These are phyloP conservation scores for Hortiboletus rubellus DNA, from an alignment of 1,284 basidiomycete genomes.

Conservation along the genomic window DNA sequence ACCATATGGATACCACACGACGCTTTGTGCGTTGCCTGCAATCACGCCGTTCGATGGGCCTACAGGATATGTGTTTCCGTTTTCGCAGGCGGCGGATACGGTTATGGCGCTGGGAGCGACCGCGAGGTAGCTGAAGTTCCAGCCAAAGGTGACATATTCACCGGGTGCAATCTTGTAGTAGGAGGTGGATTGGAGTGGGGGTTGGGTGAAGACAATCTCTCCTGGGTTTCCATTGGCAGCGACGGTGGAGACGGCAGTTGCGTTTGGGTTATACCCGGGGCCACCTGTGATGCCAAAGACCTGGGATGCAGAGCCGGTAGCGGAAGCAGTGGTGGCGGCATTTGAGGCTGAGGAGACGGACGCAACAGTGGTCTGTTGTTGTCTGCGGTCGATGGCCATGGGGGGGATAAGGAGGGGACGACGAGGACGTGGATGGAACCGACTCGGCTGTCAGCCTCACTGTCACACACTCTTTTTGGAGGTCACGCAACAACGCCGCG, in stretches of 20 bases:
- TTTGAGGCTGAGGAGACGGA: conserved; percentile 13
- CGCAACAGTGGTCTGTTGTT: conserved; percentile 21
- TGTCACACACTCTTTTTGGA: too few relatives aligned
- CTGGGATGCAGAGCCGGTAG: neutral
- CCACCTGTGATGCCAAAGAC: conserved; percentile 29
- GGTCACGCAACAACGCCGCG: too few relatives aligned
- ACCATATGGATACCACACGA: conserved; percentile 81
- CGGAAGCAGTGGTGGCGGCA: neutral
- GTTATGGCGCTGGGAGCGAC: conserved; percentile 74
- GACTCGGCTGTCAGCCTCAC: conserved; percentile 12
- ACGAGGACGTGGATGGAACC: neutral
- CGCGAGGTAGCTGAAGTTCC: conserved; percentile 81
- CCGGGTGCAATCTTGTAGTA: conserved; percentile 86
- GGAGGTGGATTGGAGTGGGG: conserved; percentile 75
- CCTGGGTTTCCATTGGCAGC: conserved; percentile 63
- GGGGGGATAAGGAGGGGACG: neutral
- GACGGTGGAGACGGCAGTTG: conserved; percentile 37
- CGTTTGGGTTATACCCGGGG: conserved; percentile 24
- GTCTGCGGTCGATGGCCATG: conserved; percentile 27
- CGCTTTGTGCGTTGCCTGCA: conserved; percentile 64
- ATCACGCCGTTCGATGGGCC: conserved; percentile 77
- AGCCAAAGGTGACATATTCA: conserved; percentile 84
- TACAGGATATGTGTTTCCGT: conserved; percentile 86
- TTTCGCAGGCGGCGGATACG: conserved; percentile 78
- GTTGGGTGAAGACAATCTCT: conserved; percentile 71